A percentile compares a stretch with the other conserved stretches of the same genome.
phyloP scores from a whole-genome alignment of 2,329 filamentous ascomycete genomes.

The Botrytis squamosa region DNA sequence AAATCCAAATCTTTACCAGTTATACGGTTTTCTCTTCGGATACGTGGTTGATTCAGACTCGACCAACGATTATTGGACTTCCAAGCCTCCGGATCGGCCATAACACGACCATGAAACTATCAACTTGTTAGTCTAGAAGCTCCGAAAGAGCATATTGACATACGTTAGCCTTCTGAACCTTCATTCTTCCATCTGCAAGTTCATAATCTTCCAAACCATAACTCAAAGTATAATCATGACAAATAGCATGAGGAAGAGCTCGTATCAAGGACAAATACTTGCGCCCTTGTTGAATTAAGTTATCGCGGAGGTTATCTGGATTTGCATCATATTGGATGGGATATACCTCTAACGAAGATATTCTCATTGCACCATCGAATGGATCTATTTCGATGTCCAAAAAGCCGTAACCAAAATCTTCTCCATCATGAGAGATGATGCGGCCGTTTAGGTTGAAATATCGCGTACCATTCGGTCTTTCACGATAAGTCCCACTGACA shows the following conservation, averaged over 20 bases:
- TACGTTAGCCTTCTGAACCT: background rate
- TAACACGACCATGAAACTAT: constrained; percentile 12
- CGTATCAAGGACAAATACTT: constrained; percentile 13
- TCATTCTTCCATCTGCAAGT: background rate
- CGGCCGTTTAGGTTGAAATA: background rate
- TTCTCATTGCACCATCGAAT: constrained; percentile 1
- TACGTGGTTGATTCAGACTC: too few relatives aligned
- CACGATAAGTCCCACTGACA: background rate
- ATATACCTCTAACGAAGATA: background rate
- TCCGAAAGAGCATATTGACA: background rate
- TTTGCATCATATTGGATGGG: background rate
- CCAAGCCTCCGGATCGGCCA: constrained; percentile 8
- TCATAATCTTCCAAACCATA: background rate
- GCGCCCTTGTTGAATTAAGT: constrained; percentile 3
- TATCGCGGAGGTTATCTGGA: background rate
- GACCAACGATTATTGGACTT: background rate
- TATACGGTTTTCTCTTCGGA: background rate
- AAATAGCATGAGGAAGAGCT: background rate
- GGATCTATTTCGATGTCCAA: background rate
- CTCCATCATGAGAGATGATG: constrained; percentile 12
- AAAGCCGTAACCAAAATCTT: constrained; percentile 11
- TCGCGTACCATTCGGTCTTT: background rate
- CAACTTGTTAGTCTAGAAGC: background rate
- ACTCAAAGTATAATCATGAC: background rate
- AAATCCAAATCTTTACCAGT: background rate